Conservation (phyloP, 140 eudicot species). For the Senecio squalidus region DNA sequence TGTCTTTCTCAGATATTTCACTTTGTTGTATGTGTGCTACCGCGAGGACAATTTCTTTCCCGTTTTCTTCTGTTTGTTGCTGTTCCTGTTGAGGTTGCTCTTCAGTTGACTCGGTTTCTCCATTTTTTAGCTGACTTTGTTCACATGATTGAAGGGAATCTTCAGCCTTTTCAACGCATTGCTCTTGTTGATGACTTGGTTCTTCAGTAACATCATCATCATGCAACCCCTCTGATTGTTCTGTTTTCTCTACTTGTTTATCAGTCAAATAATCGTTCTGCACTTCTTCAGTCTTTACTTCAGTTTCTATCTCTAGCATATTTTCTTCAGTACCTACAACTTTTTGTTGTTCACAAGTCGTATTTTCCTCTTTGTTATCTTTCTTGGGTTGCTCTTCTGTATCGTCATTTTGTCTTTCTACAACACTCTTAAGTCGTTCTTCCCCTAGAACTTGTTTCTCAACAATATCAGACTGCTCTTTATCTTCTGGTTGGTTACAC, state of each 20-base stretch:
- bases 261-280: background rate
- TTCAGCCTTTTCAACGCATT: constrained; percentile 5
- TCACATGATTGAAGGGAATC: constrained; percentile 12
- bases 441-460: constrained; percentile 3
- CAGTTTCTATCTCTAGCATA: background rate
- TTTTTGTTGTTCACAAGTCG: background rate
- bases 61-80: constrained; percentile 19
- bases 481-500: constrained; percentile 7
- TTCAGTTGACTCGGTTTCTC: constrained; percentile 16
- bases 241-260: constrained; percentile 3
- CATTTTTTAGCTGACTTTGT: constrained; percentile 5
- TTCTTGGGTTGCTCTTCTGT: constrained; percentile 9
- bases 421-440: background rate
- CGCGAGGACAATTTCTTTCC: constrained; percentile 16
- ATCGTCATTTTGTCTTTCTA: constrained; percentile 6
- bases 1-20: background rate
- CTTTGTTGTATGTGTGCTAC: constrained; percentile 13
- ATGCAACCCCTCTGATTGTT: background rate
- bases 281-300: constrained; percentile 9
- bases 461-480: constrained; percentile 10
- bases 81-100: constrained; percentile 24
- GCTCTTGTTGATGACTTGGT: constrained; percentile 6
- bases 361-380: background rate
- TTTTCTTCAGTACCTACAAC: background rate
- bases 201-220: constrained; percentile 14